Percentiles rank a stretch among this genome's conserved stretches.
These are phyloP conservation scores for Clarireedia hainanense DNA, from an alignment of 2,329 filamentous ascomycete genomes.

Conservation along the genomic window DNA sequence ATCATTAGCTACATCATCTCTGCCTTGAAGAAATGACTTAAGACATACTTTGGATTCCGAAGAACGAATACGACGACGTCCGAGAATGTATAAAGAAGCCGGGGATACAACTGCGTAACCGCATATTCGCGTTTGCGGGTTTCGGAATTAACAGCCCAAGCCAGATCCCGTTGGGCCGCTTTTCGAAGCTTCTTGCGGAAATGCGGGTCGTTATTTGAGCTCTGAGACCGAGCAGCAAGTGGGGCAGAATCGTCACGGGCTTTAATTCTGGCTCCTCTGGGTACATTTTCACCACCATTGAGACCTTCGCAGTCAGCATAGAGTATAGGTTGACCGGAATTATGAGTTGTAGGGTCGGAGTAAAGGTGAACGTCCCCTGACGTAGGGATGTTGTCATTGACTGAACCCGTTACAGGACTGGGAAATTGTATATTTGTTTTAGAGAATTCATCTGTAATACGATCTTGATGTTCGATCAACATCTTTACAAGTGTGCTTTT, in stretches of 20 bases:
- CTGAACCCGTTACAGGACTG: slow-evolving; percentile 38
- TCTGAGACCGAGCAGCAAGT: neutral
- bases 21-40: neutral
- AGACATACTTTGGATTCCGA: slow-evolving; percentile 31
- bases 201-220: neutral
- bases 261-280: slow-evolving; percentile 18
- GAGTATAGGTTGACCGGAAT: slow-evolving; percentile 35
- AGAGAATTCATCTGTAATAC: too few relatives aligned
- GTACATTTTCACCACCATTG: slow-evolving; percentile 37
- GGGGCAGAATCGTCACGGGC: neutral
- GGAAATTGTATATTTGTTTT: slow-evolving; percentile 11
- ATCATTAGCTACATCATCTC: neutral
- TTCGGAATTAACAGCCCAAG: slow-evolving; percentile 6
- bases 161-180: neutral
- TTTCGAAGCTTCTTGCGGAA: neutral
- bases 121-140: slow-evolving; percentile 21
- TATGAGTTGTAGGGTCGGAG: slow-evolving; percentile 37
- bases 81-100: slow-evolving; percentile 39
- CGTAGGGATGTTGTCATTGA: slow-evolving; percentile 35
- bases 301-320: slow-evolving; percentile 47
- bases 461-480: slow-evolving; percentile 9
- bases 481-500: slow-evolving; percentile 37
- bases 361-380: slow-evolving; percentile 46
- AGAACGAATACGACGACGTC: slow-evolving; percentile 39
- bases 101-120: slow-evolving; percentile 36